A percentile compares a stretch with the other conserved stretches of the same genome.
Evolutionary conservation across 768 basidiomycete genomes (phyloP).

Genomic region (Auricularia heimuer): DNA sequence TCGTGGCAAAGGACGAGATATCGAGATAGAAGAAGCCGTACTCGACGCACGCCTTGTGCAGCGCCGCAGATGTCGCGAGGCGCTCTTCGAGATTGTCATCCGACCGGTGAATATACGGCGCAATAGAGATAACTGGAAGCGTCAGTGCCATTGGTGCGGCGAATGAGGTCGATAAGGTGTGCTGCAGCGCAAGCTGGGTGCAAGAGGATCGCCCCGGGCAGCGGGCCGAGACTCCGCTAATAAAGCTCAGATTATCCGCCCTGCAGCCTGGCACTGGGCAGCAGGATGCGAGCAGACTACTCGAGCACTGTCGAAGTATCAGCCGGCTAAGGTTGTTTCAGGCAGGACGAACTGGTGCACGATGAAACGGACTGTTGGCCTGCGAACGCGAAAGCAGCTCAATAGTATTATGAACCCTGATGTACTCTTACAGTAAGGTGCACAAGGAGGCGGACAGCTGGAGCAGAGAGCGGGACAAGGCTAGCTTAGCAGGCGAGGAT

Average conservation of each 20-base stretch:
- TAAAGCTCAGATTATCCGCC: no score
- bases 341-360: no score
- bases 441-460: neutral
- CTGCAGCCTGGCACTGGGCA: no score
- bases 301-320: no score
- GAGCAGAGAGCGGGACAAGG: neutral
- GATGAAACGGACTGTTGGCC: neutral
- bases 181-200: no score
- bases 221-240: no score
- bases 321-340: no score
- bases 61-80: conserved; percentile 25
- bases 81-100: conserved; percentile 24
- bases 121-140: conserved; percentile 66
- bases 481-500: neutral
- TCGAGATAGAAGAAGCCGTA: conserved; percentile 90
- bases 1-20: conserved; percentile 47
- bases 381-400: neutral
- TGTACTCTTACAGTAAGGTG: neutral
- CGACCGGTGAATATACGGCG: conserved; percentile 44
- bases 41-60: conserved; percentile 66
- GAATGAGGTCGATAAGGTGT: neutral
- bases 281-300: no score
- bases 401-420: neutral
- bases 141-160: neutral
- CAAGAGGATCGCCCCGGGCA: no score